Evolutionary conservation across 2,329 filamentous ascomycete species (phyloP).

Genomic region (Chalaropsis thielavioides): DNA sequence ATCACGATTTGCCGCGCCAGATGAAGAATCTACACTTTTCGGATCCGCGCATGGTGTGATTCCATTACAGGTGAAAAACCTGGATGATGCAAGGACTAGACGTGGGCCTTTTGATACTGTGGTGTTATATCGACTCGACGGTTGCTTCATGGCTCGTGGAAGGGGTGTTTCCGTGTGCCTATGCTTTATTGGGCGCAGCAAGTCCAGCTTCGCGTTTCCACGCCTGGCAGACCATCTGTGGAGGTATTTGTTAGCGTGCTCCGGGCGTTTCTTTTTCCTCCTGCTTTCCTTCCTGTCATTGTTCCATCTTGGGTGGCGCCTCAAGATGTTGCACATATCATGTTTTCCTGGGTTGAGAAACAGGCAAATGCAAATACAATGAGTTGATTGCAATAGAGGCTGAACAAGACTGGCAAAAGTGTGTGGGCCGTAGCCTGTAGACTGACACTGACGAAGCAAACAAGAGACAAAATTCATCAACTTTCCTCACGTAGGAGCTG

Average conservation of each 20-base stretch:
- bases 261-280: neutral
- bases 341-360: neutral
- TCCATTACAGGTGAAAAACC: neutral
- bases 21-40: constrained; percentile 29
- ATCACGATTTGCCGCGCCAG: constrained; percentile 57
- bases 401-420: too few relatives aligned
- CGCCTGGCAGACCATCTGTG: neutral
- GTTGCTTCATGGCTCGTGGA: neutral
- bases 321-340: neutral
- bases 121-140: too few relatives aligned
- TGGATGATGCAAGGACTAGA: neutral
- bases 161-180: too few relatives aligned
- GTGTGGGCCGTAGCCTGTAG: too few relatives aligned
- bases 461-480: too few relatives aligned
- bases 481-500: too few relatives aligned
- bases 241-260: neutral
- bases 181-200: too few relatives aligned
- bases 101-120: neutral
- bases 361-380: neutral
- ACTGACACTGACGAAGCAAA: too few relatives aligned
- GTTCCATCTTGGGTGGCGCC: neutral
- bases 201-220: neutral
- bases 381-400: neutral
- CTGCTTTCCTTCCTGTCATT: neutral
- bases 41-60: constrained; percentile 5